These are phyloP conservation scores for Pistacia atlantica DNA, from an alignment of 345 rosid species.

Conservation along the genomic window DNA sequence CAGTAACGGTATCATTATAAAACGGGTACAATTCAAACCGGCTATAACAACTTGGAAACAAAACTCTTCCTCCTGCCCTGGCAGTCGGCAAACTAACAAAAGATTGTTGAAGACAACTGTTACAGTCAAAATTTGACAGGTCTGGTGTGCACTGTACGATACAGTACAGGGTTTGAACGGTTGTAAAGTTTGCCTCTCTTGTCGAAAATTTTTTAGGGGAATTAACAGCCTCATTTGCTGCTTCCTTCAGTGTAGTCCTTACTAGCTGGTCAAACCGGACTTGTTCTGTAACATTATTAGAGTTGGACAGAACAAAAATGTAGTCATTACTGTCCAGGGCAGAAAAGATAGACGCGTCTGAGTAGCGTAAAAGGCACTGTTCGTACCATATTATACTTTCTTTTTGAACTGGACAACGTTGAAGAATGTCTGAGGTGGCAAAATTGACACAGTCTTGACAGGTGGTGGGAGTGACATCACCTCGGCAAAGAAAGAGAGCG, in stretches of 20 bases:
- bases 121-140: slow-evolving; percentile 12
- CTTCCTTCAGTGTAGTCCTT: not conserved
- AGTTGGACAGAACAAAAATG: not conserved
- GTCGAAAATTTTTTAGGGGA: slow-evolving; percentile 17
- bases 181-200: not conserved
- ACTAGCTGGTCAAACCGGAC: slow-evolving; percentile 1
- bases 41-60: slow-evolving; percentile 37
- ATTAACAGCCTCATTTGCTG: not conserved
- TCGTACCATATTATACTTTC: slow-evolving; percentile 36
- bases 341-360: slow-evolving; percentile 31
- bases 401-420: too few relatives aligned
- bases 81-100: not conserved
- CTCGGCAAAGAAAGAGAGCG: too few relatives aligned
- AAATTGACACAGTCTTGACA: too few relatives aligned
- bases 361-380: slow-evolving; percentile 44
- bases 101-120: slow-evolving; percentile 20
- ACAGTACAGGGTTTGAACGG: not conserved
- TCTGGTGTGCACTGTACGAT: slow-evolving; percentile 37
- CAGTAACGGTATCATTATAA: not conserved
- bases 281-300: not conserved
- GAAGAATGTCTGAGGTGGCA: too few relatives aligned
- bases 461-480: too few relatives aligned
- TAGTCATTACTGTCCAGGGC: not conserved
- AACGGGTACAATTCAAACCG: slow-evolving; percentile 33
- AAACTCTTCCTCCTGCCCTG: slow-evolving; percentile 24